These are phyloP conservation scores for Allium fistulosum DNA, from an alignment of 106 monocot genomes.

Conservation along the genomic window DNA sequence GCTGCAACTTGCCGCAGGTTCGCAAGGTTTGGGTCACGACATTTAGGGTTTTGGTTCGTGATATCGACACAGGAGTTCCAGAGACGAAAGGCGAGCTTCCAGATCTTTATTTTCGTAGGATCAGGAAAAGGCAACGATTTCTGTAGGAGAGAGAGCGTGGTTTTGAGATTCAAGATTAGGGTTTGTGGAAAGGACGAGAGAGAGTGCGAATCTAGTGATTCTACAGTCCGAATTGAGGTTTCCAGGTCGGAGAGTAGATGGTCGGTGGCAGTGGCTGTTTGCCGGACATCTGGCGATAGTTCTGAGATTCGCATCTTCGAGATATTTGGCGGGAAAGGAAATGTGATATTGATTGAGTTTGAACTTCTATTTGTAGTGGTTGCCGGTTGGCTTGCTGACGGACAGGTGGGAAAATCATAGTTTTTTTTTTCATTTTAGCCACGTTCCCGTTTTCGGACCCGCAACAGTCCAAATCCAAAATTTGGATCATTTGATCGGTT, in stretches of 20 bases:
- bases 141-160: constrained; percentile 30
- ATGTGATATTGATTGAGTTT: neutral
- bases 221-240: constrained; percentile 5
- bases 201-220: constrained; percentile 41
- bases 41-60: constrained; percentile 31
- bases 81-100: constrained; percentile 87
- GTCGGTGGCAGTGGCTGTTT: neutral
- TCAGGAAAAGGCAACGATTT: constrained; percentile 23
- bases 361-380: no score
- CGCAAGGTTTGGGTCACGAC: constrained; percentile 9
- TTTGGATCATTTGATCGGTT: no score
- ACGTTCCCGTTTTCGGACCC: no score
- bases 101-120: constrained; percentile 37
- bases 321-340: neutral
- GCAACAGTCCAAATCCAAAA: no score
- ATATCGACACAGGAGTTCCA: constrained; percentile 95
- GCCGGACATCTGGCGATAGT: constrained; percentile 51
- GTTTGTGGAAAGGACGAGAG: constrained; percentile 17
- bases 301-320: constrained; percentile 65
- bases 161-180: constrained; percentile 33
- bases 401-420: no score
- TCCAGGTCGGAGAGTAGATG: constrained; percentile 8
- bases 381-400: no score
- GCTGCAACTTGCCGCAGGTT: constrained; percentile 58
- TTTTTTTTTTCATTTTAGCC: no score